A percentile compares a stretch with the other conserved stretches of the same genome.
phyloP scores from a whole-genome alignment of 169 alveolate species.

The Babesia bigemina region DNA sequence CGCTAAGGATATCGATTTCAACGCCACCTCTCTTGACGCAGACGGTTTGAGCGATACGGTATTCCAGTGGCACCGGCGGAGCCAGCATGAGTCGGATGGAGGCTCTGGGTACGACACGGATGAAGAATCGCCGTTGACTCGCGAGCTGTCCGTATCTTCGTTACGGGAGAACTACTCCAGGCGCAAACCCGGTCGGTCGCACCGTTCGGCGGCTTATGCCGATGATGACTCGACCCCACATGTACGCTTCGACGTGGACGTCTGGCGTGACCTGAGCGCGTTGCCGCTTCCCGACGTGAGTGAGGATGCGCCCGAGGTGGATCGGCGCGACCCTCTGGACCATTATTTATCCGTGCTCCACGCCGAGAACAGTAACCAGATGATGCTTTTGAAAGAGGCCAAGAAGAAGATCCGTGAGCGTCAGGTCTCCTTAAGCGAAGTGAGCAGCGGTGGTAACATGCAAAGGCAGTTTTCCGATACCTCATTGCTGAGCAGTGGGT shows the following conservation, averaged over 20 bases:
- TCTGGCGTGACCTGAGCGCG: background rate
- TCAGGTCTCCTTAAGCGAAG: background rate
- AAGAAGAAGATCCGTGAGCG: conserved; percentile 33
- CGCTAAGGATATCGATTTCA: conserved; percentile 31
- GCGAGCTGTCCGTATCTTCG: conserved; percentile 16
- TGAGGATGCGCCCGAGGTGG: conserved; percentile 9
- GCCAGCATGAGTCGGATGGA: background rate
- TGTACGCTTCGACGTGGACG: background rate
- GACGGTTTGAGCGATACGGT: conserved; percentile 10
- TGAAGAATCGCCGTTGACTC: background rate
- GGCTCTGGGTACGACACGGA: background rate
- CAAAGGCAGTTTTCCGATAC: conserved; percentile 13
- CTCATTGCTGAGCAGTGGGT: background rate
- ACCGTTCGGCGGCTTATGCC: background rate
- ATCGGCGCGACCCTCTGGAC: conserved; percentile 26
- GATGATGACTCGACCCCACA: background rate
- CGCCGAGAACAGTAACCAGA: conserved; percentile 15
- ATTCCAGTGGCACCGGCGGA: conserved; percentile 11
- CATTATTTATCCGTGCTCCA: conserved; percentile 23
- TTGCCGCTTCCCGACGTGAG: conserved; percentile 18
- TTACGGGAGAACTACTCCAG: conserved; percentile 4
- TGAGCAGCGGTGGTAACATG: background rate
- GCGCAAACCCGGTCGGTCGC: background rate
- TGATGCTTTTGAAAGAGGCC: conserved; percentile 4
- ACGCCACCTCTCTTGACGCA: conserved; percentile 15